Evolutionary conservation across 163 green algal species (phyloP), one percentile per base, ranked within the genome.

Genomic region (Volvox carteri): DNA sequence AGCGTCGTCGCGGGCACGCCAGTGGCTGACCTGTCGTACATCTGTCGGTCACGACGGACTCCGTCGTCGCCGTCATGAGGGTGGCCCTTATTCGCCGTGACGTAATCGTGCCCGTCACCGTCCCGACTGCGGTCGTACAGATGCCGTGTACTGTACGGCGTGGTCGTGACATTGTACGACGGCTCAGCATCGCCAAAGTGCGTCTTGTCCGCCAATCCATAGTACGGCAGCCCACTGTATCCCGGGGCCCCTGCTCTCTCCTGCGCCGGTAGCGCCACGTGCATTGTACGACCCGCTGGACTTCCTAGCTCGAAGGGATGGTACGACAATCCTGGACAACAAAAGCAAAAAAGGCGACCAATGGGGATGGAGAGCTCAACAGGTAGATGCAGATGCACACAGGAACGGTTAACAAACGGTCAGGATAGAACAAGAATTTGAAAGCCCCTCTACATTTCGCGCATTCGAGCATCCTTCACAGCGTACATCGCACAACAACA

Each of bases 261-360:
- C 19, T 37, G 7, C 28, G 54, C 70, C 48, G 75, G 75, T 12
- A 84, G 28, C 16, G 50, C n/a, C n/a, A 68, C 75, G 50, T 70
- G 48, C 48, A 70, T 21, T 21, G 48, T 68, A 37, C 48, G 46
- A 21, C 75, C 75, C 33, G 42, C 75, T 21, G 75, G 75, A 33
- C 75, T 70, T n/a, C 48, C 75, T 8, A 84, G 46, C 48, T 84
- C 75, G 21, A 84, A 84, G 6, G 75, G 75, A 30, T 84, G 75
- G 73, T 62, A 48, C 67, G 35, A 25, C 33, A 23, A 19, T 14
- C 67, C 67, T 77, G 67, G 33, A 37, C 30, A 35, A 37, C 67
- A n/a, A n/a, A n/a, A n/a, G 7, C 54, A 65, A 2, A 65, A 65
- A 12, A 8, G 54, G 54, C 19, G 4, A 65, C 25, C 54, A 65